Evolutionary conservation across 768 basidiomycete genomes (phyloP).

Genomic region (Termitomyces sp.): DNA sequence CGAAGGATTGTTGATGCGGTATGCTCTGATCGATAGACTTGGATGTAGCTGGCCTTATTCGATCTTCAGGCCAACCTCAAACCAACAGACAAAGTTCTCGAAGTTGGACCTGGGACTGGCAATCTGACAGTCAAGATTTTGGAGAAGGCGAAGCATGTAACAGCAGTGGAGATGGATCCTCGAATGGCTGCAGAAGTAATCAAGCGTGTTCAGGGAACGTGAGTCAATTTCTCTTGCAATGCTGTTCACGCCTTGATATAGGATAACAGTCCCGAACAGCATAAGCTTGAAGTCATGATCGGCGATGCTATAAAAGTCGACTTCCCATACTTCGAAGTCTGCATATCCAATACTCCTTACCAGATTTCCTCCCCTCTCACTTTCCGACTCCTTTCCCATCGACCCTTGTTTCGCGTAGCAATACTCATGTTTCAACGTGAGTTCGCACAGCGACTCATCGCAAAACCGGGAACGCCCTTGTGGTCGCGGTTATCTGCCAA

Average conservation of each 20-base stretch:
- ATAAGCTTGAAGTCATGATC: constrained; percentile 91
- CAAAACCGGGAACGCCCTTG: constrained; percentile 73
- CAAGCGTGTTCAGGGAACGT: constrained; percentile 98
- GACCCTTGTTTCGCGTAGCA: constrained; percentile 88
- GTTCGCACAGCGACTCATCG: constrained; percentile 90
- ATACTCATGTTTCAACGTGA: constrained; percentile 99
- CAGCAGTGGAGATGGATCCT: constrained; percentile 97
- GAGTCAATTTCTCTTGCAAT: constrained; percentile 26
- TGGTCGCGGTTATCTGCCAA: constrained; percentile 97
- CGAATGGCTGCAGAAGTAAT: constrained; percentile 98
- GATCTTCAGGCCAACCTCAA: constrained; percentile 75
- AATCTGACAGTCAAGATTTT: constrained; percentile 93
- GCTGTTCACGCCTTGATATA: background rate
- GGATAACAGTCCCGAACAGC: constrained; percentile 78
- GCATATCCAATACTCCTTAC: constrained; percentile 99
- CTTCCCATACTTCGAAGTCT: constrained; percentile 97
- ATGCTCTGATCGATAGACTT: constrained; percentile 16
- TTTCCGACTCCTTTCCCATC: constrained; percentile 94
- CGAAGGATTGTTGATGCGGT: constrained; percentile 42
- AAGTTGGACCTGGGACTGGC: constrained; percentile 97
- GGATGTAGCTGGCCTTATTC: background rate
- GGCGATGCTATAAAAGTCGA: constrained; percentile 99
- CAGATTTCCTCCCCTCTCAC: constrained; percentile 98
- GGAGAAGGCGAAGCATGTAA: constrained; percentile 88
- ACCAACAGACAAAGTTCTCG: constrained; percentile 93